Evolutionary conservation across 1,284 basidiomycete genomes (phyloP), one percentile per base, ranked within the genome.

Genomic region (Puccinia coronata): DNA sequence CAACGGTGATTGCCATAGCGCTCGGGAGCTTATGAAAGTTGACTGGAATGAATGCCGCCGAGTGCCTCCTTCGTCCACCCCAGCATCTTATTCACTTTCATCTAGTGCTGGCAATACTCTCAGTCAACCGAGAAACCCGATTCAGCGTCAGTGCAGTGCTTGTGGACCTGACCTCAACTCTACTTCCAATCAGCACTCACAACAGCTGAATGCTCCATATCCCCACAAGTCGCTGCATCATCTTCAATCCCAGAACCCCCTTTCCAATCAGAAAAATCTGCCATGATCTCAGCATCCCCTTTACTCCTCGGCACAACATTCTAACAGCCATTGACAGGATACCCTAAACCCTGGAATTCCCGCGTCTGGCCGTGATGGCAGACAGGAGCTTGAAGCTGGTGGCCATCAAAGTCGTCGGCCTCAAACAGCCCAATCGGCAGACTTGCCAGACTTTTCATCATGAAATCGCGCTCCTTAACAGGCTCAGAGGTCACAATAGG

Each of bases 361-460:
- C 18, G 59, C 73, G 31, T 41, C 73, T 36, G 39, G 75, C 75
- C 9, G 61, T 49, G n/a, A 53, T 69, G 51, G 51, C 36, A 20
- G 75, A 78, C 34, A 36, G 49, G 3, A 41, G 34, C 11, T 18
- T 39, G 11, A 78, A 67, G 31, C n/a, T 67, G 49, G 94, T 96
- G 16, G 95, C 95, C 16, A 89, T 97, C 85, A 97, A 97, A 86
- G 91, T 92, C 53, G 95, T 97, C 25, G 90, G 91, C 23, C 88
- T 97, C 20, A 93, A 96, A 84, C 84, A 85, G 79, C 91, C 91
- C 6, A 95, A 97, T 83, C 86, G 90, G 0, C 94, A 96, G 83
- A 93, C 94, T 16, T 92, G 95, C 87, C 90, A 89, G 63, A 92
- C 93, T n/a, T 98, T 96, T 86, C 92, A 93, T 89, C 96, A 97